phyloP scores from a whole-genome alignment of 202 grass and related monocot species.

The Eragrostis tef region DNA sequence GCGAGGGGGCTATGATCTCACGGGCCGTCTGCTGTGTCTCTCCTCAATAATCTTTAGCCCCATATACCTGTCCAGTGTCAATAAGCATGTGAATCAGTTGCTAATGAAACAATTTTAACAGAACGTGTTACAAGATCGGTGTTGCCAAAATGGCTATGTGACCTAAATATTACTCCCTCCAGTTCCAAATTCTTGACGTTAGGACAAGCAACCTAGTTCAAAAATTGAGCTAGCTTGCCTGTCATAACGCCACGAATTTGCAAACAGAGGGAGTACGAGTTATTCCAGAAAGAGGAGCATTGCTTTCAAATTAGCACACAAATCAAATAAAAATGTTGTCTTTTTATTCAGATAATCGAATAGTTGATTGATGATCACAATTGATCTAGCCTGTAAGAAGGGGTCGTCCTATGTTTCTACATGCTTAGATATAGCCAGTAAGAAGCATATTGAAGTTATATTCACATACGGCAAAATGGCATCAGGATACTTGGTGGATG shows the following conservation, averaged over 20 bases:
- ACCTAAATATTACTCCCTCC: not conserved
- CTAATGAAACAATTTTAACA: not conserved
- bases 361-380: not conserved
- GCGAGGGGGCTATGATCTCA: slow-evolving; percentile 23
- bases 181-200: too few relatives aligned
- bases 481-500: not conserved
- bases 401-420: not conserved
- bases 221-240: too few relatives aligned
- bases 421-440: slow-evolving; percentile 2
- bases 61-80: slow-evolving; percentile 56
- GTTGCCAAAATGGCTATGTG: not conserved
- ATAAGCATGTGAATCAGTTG: slow-evolving; percentile 8
- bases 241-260: too few relatives aligned
- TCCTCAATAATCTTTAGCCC: slow-evolving; percentile 69
- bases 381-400: not conserved
- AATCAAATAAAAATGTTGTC: not conserved
- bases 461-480: not conserved
- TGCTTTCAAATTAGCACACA: not conserved
- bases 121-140: not conserved
- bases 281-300: not conserved
- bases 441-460: not conserved
- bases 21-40: slow-evolving; percentile 57
- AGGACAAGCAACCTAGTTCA: too few relatives aligned
- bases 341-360: not conserved
- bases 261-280: not conserved